Percentiles rank a stretch among this genome's conserved stretches.
Conservation (phyloP, 2,329 filamentous ascomycete species). For the Cladosporium sp. region DNA sequence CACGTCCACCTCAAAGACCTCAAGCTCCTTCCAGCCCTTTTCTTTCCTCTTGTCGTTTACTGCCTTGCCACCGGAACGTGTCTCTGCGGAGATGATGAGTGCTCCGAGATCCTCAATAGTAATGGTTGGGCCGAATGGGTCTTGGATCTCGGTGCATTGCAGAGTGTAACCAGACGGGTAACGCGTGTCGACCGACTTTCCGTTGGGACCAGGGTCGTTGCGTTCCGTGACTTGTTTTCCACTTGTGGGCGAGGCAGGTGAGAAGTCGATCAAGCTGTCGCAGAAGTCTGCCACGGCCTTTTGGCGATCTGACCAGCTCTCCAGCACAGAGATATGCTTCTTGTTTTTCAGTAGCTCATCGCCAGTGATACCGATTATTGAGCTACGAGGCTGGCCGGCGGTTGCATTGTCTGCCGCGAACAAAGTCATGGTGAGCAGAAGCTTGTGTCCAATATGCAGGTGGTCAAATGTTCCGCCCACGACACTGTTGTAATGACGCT, state of each 20-base stretch:
- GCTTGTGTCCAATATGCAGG: slow-evolving; percentile 89
- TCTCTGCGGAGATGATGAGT: slow-evolving; percentile 84
- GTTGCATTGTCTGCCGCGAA: slow-evolving; percentile 58
- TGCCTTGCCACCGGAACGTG: slow-evolving; percentile 72
- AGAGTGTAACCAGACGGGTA: slow-evolving; percentile 64
- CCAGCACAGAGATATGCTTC: slow-evolving; percentile 75
- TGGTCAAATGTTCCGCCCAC: slow-evolving; percentile 96
- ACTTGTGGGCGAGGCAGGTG: slow-evolving; percentile 4
- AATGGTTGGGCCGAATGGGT: slow-evolving; percentile 87
- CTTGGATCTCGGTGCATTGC: slow-evolving; percentile 78
- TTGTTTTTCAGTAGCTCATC: slow-evolving; percentile 85
- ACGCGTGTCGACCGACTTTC: slow-evolving; percentile 51
- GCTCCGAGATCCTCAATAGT: slow-evolving; percentile 73
- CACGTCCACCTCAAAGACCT: slow-evolving; percentile 86
- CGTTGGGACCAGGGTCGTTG: slow-evolving; percentile 44
- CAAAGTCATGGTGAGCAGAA: slow-evolving; percentile 84
- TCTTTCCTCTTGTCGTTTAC: slow-evolving; percentile 79
- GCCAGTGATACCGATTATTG: slow-evolving; percentile 74
- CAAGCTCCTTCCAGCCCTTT: slow-evolving; percentile 70
- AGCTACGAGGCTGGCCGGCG: slow-evolving; percentile 30
- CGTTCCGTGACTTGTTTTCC: slow-evolving; percentile 35
- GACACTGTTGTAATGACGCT: slow-evolving; percentile 40
- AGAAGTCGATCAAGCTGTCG: slow-evolving; percentile 55
- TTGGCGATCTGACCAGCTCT: slow-evolving; percentile 74
- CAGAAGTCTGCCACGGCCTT: slow-evolving; percentile 69